Evolutionary conservation across 352 stramenopile species (phyloP), one percentile per base, ranked within the genome.

Genomic region (Globisporangium polare): DNA sequence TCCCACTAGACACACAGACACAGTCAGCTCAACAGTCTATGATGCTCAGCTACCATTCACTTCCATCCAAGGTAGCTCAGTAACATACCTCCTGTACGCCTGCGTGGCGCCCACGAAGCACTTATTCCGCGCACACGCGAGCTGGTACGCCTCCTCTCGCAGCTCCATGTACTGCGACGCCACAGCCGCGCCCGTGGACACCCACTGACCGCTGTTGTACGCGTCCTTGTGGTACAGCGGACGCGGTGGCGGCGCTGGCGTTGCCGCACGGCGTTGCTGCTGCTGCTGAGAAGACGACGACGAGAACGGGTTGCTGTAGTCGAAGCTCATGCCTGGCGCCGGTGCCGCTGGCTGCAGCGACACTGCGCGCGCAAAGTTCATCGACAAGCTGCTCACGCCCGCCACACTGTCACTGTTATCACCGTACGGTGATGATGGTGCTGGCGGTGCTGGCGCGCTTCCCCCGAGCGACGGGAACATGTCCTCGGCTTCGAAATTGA

Each of bases 81-180:
- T 78, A 93, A n/a, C n/a, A n/a, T n/a, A n/a, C 84, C 73, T 90
- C 56, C 81, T 77, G 62, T 89, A 95, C 49, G 86, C 86, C 18
- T 86, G 79, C n/a, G 86, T 95, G 6, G 86, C 86, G 20, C 81
- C 71, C 86, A 95, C 93, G 50, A 95, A 93, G 60, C 86, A 95
- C 51, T 90, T 87, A 74, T 95, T 95, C 18, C 86, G 83, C 17
- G 83, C 86, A 39, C 83, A 90, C 6, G 86, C 83, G 53, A 90
- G 71, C 65, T 93, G 68, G 62, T 91, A 90, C n/a, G 83, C 86
- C 39, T 87, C 72, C 58, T 92, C 83, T 9, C 86, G 86, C 17
- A 91, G 63, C 55, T 89, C 68, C 64, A 86, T 69, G 67, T 95
- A 95, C 72, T 95, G 85, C 9, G 68, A 72, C 29, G 76, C 59